These are phyloP conservation scores for Mycena metata DNA, from an alignment of 768 basidiomycete species.

Conservation along the genomic window DNA sequence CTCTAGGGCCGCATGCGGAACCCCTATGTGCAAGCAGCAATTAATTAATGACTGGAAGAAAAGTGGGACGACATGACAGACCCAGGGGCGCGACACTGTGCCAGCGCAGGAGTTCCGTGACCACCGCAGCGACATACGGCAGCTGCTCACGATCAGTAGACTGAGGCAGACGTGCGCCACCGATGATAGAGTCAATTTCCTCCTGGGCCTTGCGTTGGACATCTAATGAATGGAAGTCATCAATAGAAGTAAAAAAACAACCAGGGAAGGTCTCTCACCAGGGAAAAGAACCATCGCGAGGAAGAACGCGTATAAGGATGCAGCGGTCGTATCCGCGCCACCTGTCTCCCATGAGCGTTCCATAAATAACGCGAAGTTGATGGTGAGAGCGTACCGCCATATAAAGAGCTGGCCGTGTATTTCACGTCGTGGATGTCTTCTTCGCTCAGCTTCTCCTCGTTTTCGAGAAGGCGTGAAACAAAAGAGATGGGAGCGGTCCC, in stretches of 20 bases:
- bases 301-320: slow-evolving; percentile 61
- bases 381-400: slow-evolving; percentile 52
- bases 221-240: slow-evolving; percentile 48
- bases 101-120: slow-evolving; percentile 65
- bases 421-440: slow-evolving; percentile 57
- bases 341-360: slow-evolving; percentile 43
- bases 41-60: background rate
- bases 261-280: slow-evolving; percentile 34
- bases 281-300: slow-evolving; percentile 62
- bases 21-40: slow-evolving; percentile 47
- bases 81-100: slow-evolving; percentile 62
- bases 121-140: slow-evolving; percentile 62
- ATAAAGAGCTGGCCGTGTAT: slow-evolving; percentile 60
- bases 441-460: slow-evolving; percentile 47
- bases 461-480: slow-evolving; percentile 56
- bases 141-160: slow-evolving; percentile 58
- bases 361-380: background rate
- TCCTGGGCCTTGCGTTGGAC: slow-evolving; percentile 66
- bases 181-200: slow-evolving; percentile 63
- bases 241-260: background rate
- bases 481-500: slow-evolving; percentile 60
- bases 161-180: slow-evolving; percentile 52
- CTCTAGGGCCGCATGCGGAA: slow-evolving; percentile 60
- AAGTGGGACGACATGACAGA: slow-evolving; percentile 29
- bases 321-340: slow-evolving; percentile 66